These are phyloP conservation scores for Leccinum subgranulosum DNA, from an alignment of 768 basidiomycete species.

Conservation along the genomic window DNA sequence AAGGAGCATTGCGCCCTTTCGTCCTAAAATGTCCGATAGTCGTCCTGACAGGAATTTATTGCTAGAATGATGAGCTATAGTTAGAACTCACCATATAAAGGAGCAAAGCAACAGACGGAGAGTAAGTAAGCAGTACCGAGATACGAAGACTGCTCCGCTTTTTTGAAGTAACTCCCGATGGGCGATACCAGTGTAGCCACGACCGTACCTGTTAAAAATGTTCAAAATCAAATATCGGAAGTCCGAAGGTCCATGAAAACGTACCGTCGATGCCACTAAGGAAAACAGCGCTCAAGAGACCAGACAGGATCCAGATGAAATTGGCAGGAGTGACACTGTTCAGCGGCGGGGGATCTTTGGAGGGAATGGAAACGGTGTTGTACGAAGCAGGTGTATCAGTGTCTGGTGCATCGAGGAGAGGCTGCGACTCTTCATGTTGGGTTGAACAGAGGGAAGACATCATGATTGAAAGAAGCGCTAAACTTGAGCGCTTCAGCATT, in stretches of 20 bases:
- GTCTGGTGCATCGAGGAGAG: not conserved
- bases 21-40: not conserved
- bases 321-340: not conserved
- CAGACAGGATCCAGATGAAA: not conserved
- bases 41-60: not conserved
- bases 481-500: too few species aligned
- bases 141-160: not conserved
- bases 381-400: not conserved
- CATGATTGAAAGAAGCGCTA: too few species aligned
- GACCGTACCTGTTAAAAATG: conserved; percentile 39
- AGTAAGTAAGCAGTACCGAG: not conserved
- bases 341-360: not conserved
- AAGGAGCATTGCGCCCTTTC: not conserved
- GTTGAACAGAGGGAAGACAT: not conserved
- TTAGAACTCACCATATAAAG: not conserved
- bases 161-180: conserved; percentile 40
- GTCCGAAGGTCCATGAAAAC: not conserved
- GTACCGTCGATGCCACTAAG: not conserved
- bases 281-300: not conserved
- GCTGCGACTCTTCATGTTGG: not conserved
- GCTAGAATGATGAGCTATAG: not conserved
- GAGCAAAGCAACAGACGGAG: not conserved
- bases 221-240: not conserved
- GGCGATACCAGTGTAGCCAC: not conserved
- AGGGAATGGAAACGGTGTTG: not conserved